Evolutionary conservation across 2,329 filamentous ascomycete genomes (phyloP).

Genomic region (Aspergillus sp.): DNA sequence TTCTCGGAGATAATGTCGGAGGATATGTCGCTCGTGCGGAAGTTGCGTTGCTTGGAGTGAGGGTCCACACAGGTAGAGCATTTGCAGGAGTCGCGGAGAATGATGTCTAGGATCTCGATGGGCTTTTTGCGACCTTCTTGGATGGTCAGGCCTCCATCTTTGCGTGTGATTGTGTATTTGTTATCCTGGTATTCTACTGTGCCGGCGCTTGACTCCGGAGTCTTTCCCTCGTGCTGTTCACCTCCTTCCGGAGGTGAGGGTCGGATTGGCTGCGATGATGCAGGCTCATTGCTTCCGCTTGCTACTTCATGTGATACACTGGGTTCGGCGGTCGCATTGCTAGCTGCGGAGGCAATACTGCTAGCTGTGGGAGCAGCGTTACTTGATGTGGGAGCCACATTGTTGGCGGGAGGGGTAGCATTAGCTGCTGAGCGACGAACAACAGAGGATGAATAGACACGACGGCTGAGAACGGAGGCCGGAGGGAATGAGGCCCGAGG

Average conservation of each 20-base stretch:
- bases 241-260: no score
- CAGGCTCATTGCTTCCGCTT: no score
- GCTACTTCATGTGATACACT: no score
- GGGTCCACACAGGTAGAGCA: slow-evolving; percentile 57
- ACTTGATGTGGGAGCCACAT: not conserved
- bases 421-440: not conserved
- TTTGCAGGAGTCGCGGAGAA: slow-evolving; percentile 57
- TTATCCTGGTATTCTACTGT: not conserved
- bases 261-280: no score
- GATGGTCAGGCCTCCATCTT: not conserved
- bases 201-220: not conserved
- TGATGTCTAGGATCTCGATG: slow-evolving; percentile 16
- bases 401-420: not conserved
- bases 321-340: no score
- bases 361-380: not conserved
- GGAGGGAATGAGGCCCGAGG: slow-evolving; percentile 6
- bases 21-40: slow-evolving; percentile 66
- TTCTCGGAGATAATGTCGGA: slow-evolving; percentile 44
- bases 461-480: slow-evolving; percentile 9
- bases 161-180: not conserved
- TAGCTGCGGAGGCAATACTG: not conserved
- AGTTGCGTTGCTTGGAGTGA: slow-evolving; percentile 64
- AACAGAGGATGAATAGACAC: slow-evolving; percentile 8
- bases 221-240: not conserved
- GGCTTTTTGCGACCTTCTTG: not conserved